Conservation (phyloP, 176 grass and related monocot genomes). For the Musa itinerans region DNA sequence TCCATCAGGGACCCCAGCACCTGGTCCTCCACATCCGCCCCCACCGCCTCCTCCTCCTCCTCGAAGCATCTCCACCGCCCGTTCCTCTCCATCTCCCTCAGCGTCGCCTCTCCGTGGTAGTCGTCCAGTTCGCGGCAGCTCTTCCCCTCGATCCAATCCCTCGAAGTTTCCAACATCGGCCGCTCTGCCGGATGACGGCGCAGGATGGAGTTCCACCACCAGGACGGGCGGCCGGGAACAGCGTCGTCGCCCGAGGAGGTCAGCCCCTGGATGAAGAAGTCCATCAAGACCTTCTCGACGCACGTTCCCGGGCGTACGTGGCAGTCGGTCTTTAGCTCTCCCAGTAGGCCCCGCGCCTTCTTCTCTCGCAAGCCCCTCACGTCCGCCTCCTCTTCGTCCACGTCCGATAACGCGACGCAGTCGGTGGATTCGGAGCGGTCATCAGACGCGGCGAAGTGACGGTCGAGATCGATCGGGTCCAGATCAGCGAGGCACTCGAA, state of each 20-base stretch:
- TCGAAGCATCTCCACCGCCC: background rate
- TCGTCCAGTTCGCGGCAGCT: background rate
- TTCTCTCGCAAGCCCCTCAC: background rate
- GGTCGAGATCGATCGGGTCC: conserved; percentile 28
- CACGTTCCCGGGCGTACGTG: background rate
- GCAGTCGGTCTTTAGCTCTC: conserved; percentile 16
- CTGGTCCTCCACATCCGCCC: background rate
- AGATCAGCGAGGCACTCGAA: conserved; percentile 33
- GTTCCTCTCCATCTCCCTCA: conserved; percentile 1
- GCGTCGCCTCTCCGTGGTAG: background rate
- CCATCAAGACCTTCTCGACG: conserved; percentile 44
- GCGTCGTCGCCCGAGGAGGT: background rate
- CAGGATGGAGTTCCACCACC: background rate
- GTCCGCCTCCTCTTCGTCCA: background rate
- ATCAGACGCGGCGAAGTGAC: conserved; percentile 28
- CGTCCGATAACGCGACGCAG: background rate
- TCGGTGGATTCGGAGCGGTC: background rate
- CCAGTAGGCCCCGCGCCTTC: conserved; percentile 25
- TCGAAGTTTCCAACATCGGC: conserved; percentile 16
- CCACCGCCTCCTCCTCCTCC: conserved; percentile 1
- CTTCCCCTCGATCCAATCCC: background rate
- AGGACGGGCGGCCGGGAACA: no score
- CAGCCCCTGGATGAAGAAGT: conserved; percentile 52
- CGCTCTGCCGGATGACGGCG: background rate
- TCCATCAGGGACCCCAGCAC: conserved; percentile 2